Percentiles rank a stretch among this genome's conserved stretches.
Evolutionary conservation across 1,284 basidiomycete species (phyloP).

Genomic region (Rugosomyces carneus): DNA sequence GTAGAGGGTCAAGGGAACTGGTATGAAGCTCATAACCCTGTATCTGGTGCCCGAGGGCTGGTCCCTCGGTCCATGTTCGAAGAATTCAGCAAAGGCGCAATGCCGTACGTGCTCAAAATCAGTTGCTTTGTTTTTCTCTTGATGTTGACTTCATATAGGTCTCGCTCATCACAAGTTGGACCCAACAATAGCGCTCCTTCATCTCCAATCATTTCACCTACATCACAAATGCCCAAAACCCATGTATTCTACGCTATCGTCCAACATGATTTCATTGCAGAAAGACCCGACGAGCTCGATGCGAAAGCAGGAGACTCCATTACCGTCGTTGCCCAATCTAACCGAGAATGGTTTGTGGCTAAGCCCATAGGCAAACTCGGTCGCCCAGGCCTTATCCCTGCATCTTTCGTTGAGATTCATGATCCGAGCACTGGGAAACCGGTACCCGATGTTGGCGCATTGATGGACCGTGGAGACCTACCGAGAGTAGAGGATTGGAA

Average conservation of each 20-base stretch:
- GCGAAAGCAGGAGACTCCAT: constrained; percentile 93
- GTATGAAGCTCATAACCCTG: constrained; percentile 90
- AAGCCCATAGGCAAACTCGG: constrained; percentile 95
- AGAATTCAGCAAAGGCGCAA: constrained; percentile 72
- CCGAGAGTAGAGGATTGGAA: constrained; percentile 99
- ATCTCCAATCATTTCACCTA: constrained; percentile 20
- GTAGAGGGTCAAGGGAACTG: constrained; percentile 50
- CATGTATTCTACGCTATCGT: constrained; percentile 89
- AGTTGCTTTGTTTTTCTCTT: background rate
- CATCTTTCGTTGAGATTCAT: constrained; percentile 92
- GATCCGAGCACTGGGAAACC: constrained; percentile 83
- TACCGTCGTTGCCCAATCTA: constrained; percentile 87
- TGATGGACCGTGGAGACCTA: constrained; percentile 82
- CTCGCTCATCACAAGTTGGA: constrained; percentile 35
- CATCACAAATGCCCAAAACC: constrained; percentile 37
- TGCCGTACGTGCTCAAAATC: constrained; percentile 46
- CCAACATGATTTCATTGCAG: constrained; percentile 91
- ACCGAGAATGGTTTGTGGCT: constrained; percentile 85
- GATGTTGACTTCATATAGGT: constrained; percentile 10
- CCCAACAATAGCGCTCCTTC: constrained; percentile 16
- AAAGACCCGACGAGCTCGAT: constrained; percentile 93
- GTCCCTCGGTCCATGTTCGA: constrained; percentile 87
- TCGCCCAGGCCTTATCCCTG: constrained; percentile 94
- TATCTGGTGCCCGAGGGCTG: constrained; percentile 85
- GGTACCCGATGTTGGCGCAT: constrained; percentile 65